Evolutionary conservation across 345 rosid genomes (phyloP), one percentile per base, ranked within the genome.

Genomic region (Syzygium grande): DNA sequence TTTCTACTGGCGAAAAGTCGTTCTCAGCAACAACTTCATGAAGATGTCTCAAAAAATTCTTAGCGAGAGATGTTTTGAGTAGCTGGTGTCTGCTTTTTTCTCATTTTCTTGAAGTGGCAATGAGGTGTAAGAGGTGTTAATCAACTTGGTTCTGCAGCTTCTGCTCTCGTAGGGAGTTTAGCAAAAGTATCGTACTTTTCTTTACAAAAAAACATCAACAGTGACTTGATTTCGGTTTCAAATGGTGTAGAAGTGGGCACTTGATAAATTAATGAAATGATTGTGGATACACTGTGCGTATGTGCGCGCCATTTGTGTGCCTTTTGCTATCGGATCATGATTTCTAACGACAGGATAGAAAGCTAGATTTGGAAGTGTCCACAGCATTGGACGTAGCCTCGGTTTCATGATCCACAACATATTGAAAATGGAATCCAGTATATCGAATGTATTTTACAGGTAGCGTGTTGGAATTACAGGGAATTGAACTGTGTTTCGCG

Each of bases 41-140:
- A 86, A 58, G 89, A 58, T 59, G 68, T 86, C 84, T 84, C 90
- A 73, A 95, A 95, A 91, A 80, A 90, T 41, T 92, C 94, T 68
- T 93, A 91, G 92, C 7, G 7, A 84, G 25, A 4, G 80, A 68
- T 8, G 25, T 68, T 19, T 27, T 1, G 19, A 61, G 43, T 1
- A 34, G 23, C 2, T 68, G 25, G 46, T 68, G 80, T 34, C 61
- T 16, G 27, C 46, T 84, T 56, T 29, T 52, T 21, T 34, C 16
- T 52, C 86, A 49, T n/a, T 10, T 46, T 30, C 4, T 52, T 55
- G 55, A 29, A 84, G 58, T 9, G 58, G 43, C 61, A 52, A 0
- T 9, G 58, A 46, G 41, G 56, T 29, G n/a, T 34, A 84, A 49
- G 41, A 52, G 46, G 46, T 68, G 80, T 68, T 23, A 23, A 34